phyloP scores from a whole-genome alignment of 768 basidiomycete genomes.

The Leccinellum albellum region DNA sequence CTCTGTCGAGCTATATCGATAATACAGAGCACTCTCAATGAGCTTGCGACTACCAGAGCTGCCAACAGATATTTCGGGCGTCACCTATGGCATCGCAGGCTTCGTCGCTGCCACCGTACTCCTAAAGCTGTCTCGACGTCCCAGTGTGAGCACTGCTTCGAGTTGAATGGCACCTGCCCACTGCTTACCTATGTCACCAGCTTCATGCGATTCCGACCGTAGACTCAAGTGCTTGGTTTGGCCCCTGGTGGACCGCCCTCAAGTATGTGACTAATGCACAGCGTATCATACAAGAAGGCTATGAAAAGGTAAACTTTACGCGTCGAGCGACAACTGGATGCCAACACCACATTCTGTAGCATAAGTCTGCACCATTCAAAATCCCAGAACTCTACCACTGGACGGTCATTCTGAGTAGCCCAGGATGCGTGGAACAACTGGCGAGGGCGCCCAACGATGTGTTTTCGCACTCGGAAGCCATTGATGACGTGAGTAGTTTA shows the following conservation, averaged over 20 bases:
- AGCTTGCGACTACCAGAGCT: background rate
- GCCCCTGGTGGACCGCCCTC: conserved; percentile 23
- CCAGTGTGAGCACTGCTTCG: background rate
- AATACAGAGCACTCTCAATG: background rate
- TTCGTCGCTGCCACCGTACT: background rate
- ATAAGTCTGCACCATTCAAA: conserved; percentile 28
- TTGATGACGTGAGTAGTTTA: background rate
- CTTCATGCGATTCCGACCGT: background rate
- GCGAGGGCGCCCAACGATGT: background rate
- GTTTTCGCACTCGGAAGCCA: background rate
- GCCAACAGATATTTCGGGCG: background rate
- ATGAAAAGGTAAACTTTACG: conserved; percentile 18
- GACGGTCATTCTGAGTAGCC: conserved; percentile 36
- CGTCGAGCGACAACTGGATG: background rate
- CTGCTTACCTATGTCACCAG: background rate
- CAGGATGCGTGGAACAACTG: background rate
- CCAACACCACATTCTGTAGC: conserved; percentile 11
- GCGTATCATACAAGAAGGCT: conserved; percentile 29
- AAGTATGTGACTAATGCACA: conserved; percentile 12
- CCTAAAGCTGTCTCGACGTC: background rate
- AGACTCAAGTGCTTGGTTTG: conserved; percentile 9
- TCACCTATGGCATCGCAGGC: background rate
- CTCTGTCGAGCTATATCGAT: no score
- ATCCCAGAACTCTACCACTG: conserved; percentile 29
- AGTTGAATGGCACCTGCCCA: background rate